Evolutionary conservation across 495 filamentous ascomycete species (phyloP), one percentile per base, ranked within the genome.

Genomic region (Hyaloscypha variabilis): DNA sequence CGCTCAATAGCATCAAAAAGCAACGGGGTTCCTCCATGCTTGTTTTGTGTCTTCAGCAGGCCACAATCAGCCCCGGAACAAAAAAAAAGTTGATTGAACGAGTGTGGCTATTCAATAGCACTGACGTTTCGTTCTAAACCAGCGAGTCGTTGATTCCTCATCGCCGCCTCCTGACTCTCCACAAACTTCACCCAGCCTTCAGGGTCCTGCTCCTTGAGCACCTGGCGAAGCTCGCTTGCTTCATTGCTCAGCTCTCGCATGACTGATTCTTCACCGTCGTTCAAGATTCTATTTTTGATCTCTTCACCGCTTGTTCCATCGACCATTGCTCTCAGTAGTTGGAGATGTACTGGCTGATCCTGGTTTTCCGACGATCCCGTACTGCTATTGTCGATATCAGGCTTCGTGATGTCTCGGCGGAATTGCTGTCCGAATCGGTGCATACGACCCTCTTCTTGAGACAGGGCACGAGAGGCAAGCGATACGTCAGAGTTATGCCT

Each of bases 391-490:
- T 84, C 70, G 0, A 23, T 73, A 56, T 84, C 81, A 10, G 76
- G 75, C 62, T 77, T 79, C 28, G 89, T 74, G 70, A 91, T 83
- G 60, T 91, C 91, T 2, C 88, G 85, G 23, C 92, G 88, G 64
- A 97, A 82, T 66, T 89, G 85, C 72, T 96, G 92, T 19, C 92
- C 91, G 13, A 93, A 85, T 25, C 93, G 90, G 70, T 96, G 90
- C 65, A 94, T 86, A 42, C 89, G 90, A 53, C 91, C 95, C 83
- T 99, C 95, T 77, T 99, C 95, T 52, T 92, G 84, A 13, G 90
- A 88, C 56, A 94, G 86, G 25, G 88, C 90, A 57, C 87, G 90
- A 24, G 91, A 90, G 56, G 90, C 87, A 24, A 96, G 82, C 11
- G 90, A 93, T 52, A 95, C 88, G 62, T 93, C 87, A 1, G 91